Evolutionary conservation across 306 rosid genomes (phyloP).

Genomic region (Sicyos edulis): DNA sequence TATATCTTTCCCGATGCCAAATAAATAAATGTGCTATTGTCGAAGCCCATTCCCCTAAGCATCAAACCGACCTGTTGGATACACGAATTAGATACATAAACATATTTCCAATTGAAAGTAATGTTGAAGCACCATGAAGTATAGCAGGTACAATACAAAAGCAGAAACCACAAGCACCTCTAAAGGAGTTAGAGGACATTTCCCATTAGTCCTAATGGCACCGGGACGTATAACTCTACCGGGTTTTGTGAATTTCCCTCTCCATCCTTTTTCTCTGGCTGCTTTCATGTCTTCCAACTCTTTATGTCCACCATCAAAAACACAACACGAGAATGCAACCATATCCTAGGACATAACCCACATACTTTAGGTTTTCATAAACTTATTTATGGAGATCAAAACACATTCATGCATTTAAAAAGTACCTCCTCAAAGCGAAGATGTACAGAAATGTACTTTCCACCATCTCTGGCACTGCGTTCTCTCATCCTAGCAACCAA

Average conservation of each 20-base stretch:
- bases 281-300: slow-evolving; percentile 78
- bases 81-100: slow-evolving; percentile 13
- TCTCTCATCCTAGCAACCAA: slow-evolving; percentile 82
- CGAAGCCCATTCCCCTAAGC: slow-evolving; percentile 98
- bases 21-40: slow-evolving; percentile 68
- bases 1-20: slow-evolving; percentile 94
- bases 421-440: slow-evolving; percentile 98
- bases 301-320: slow-evolving; percentile 78
- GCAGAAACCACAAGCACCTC: slow-evolving; percentile 52
- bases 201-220: slow-evolving; percentile 84
- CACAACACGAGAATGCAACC: slow-evolving; percentile 99
- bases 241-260: slow-evolving; percentile 90
- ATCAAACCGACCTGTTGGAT: slow-evolving; percentile 80
- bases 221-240: slow-evolving; percentile 97
- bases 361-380: not conserved
- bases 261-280: slow-evolving; percentile 98
- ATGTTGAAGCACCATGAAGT: not conserved
- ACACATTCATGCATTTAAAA: slow-evolving; percentile 8
- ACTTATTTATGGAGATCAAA: slow-evolving; percentile 15
- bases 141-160: slow-evolving; percentile 6
- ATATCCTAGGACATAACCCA: slow-evolving; percentile 70
- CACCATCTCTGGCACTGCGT: slow-evolving; percentile 69
- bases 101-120: not conserved
- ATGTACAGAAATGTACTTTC: slow-evolving; percentile 87
- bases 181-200: slow-evolving; percentile 94